Percentiles rank a stretch among this genome's conserved stretches.
Evolutionary conservation across 2,329 filamentous ascomycete genomes (phyloP).

Genomic region (Capronia epimyces): DNA sequence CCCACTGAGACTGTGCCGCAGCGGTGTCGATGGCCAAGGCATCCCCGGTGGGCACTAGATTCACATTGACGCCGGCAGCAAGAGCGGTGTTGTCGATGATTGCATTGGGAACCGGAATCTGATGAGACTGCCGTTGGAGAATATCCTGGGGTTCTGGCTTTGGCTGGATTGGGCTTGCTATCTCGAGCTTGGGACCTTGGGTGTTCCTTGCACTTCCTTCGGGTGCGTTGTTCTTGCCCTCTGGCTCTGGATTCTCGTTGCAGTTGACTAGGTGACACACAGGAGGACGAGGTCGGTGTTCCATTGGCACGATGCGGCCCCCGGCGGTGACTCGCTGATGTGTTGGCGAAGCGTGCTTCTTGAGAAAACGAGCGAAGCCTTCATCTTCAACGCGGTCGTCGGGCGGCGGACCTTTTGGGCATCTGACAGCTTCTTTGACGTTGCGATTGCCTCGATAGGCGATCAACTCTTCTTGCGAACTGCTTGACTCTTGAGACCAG

Average conservation of each 20-base stretch:
- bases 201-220: constrained; percentile 10
- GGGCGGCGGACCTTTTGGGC: constrained; percentile 35
- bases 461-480: constrained; percentile 23
- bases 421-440: constrained; percentile 25
- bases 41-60: constrained; percentile 4
- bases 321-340: constrained; percentile 47
- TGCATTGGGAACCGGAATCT: constrained; percentile 7
- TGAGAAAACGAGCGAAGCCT: constrained; percentile 45
- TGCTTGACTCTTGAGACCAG: constrained; percentile 22
- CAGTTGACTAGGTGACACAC: constrained; percentile 32
- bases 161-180: background rate
- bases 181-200: background rate
- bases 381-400: constrained; percentile 35
- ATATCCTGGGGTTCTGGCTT: constrained; percentile 1
- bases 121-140: constrained; percentile 2
- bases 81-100: background rate
- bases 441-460: constrained; percentile 19
- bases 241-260: constrained; percentile 7
- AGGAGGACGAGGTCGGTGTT: constrained; percentile 34
- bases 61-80: constrained; percentile 5
- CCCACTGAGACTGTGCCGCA: constrained; percentile 6
- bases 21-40: constrained; percentile 7
- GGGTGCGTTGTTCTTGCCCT: constrained; percentile 21
- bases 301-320: constrained; percentile 46
- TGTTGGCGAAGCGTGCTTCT: constrained; percentile 45